A percentile compares a stretch with the other conserved stretches of the same genome.
Conservation (phyloP, 306 rosid species). For the Casuarina glauca region DNA sequence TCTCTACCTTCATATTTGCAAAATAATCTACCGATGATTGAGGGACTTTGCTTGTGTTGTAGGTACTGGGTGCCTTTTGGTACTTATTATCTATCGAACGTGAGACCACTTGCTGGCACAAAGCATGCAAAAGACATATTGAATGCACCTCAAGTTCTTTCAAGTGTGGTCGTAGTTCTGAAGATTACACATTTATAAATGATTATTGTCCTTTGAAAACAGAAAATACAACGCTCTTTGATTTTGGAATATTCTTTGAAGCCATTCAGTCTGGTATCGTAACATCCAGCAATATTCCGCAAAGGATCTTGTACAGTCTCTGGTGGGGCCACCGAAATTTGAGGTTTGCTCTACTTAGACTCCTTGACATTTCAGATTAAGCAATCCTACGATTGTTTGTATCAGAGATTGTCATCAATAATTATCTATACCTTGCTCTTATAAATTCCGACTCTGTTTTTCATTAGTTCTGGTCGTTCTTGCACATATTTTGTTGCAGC, state of each 20-base stretch:
- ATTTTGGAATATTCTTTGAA: conserved; percentile 42
- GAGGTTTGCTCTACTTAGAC: conserved; percentile 53
- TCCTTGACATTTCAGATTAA: conserved; percentile 2
- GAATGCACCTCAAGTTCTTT: conserved; percentile 34
- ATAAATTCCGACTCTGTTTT: background rate
- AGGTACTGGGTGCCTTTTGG: conserved; percentile 94
- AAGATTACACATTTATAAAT: conserved; percentile 38
- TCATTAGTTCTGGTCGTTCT: background rate
- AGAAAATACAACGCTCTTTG: conserved; percentile 3
- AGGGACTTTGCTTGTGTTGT: conserved; percentile 20
- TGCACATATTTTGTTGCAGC: conserved; percentile 45
- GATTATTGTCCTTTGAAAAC: conserved; percentile 13
- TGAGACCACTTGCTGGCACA: conserved; percentile 81
- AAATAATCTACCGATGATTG: conserved; percentile 27
- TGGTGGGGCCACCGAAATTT: conserved; percentile 46
- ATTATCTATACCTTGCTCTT: too few relatives aligned
- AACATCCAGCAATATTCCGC: conserved; percentile 14
- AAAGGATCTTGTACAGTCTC: conserved; percentile 28
- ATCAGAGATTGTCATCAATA: too few relatives aligned
- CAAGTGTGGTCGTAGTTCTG: conserved; percentile 42
- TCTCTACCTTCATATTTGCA: conserved; percentile 3
- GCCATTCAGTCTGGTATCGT: conserved; percentile 29
- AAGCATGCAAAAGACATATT: conserved; percentile 38
- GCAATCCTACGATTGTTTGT: background rate
- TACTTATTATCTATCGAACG: conserved; percentile 81